phyloP scores from a whole-genome alignment of 495 filamentous ascomycete genomes.

The Annulohypoxylon stygium region DNA sequence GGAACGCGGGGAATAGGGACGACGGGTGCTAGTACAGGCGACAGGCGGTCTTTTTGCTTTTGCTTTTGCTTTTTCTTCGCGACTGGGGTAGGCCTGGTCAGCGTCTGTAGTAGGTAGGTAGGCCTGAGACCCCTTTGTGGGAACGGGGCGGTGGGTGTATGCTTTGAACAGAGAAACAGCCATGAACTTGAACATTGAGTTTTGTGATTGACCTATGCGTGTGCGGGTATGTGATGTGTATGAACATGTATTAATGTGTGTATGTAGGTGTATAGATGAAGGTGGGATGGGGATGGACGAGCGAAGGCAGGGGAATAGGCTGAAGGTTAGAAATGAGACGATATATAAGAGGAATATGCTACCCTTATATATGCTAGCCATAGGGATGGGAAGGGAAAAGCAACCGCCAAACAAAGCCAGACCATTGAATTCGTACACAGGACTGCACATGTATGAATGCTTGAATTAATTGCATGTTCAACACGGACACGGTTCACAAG shows the following conservation, averaged over 20 bases:
- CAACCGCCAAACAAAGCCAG: too few species aligned
- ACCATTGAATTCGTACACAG: too few species aligned
- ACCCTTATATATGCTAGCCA: too few species aligned
- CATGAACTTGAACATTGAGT: background rate
- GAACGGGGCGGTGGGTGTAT: background rate
- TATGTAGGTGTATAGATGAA: background rate
- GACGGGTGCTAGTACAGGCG: background rate
- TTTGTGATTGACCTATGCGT: background rate
- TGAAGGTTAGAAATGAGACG: background rate
- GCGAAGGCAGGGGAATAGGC: background rate
- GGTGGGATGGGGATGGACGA: background rate
- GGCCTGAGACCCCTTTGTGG: background rate
- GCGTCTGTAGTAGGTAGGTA: background rate
- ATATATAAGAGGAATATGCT: background rate
- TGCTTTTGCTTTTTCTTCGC: background rate
- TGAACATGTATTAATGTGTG: background rate
- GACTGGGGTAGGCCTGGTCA: background rate
- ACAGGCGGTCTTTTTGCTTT: background rate
- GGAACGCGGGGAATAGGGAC: background rate
- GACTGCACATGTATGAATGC: too few species aligned
- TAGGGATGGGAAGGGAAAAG: too few species aligned
- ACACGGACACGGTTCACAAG: slow-evolving; percentile 2
- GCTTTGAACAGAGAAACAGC: background rate
- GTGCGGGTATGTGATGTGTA: background rate
- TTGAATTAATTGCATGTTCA: too few species aligned